Percentiles rank a stretch among this genome's conserved stretches.
phyloP scores from a whole-genome alignment of 352 stramenopile genomes.

The Globisporangium perplexum region DNA sequence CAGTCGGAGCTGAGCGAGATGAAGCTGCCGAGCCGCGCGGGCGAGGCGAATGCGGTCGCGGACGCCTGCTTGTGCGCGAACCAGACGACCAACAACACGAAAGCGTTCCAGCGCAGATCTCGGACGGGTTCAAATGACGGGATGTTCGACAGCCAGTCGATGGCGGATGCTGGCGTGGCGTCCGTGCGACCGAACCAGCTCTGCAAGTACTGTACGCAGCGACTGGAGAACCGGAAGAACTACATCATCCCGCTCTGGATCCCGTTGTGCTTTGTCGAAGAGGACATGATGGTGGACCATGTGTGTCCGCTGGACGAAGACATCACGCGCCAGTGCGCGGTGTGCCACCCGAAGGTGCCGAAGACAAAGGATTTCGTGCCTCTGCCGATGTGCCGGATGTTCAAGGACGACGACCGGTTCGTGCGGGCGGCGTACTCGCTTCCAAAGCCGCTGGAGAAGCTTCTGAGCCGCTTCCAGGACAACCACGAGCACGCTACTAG shows the following conservation, averaged over 20 bases:
- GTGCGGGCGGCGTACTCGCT: slow-evolving; percentile 25
- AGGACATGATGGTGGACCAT: slow-evolving; percentile 71
- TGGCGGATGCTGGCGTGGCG: slow-evolving; percentile 24
- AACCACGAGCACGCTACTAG: slow-evolving; percentile 6
- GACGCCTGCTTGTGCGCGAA: slow-evolving; percentile 41
- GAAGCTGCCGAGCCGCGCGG: slow-evolving; percentile 40
- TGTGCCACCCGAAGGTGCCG: slow-evolving; percentile 44
- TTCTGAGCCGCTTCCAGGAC: slow-evolving; percentile 43
- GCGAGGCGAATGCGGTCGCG: slow-evolving; percentile 21
- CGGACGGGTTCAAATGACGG: slow-evolving; percentile 38
- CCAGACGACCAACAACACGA: slow-evolving; percentile 17
- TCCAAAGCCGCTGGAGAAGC: slow-evolving; percentile 53
- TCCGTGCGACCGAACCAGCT: slow-evolving; percentile 35
- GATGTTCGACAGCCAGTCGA: slow-evolving; percentile 31
- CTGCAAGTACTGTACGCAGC: slow-evolving; percentile 65
- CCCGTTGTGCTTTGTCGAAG: slow-evolving; percentile 77
- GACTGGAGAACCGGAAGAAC: slow-evolving; percentile 53
- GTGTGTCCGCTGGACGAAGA: slow-evolving; percentile 61
- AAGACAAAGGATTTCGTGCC: slow-evolving; percentile 61
- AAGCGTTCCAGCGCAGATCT: slow-evolving; percentile 28
- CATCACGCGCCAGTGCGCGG: slow-evolving; percentile 52
- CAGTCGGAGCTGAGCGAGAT: slow-evolving; percentile 65
- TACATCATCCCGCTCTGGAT: slow-evolving; percentile 79
- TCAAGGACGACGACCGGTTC: slow-evolving; percentile 33
- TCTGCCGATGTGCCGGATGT: slow-evolving; percentile 75